These are phyloP conservation scores for Aspergillus olivimuriae DNA, from an alignment of 495 filamentous ascomycete genomes.

Conservation along the genomic window DNA sequence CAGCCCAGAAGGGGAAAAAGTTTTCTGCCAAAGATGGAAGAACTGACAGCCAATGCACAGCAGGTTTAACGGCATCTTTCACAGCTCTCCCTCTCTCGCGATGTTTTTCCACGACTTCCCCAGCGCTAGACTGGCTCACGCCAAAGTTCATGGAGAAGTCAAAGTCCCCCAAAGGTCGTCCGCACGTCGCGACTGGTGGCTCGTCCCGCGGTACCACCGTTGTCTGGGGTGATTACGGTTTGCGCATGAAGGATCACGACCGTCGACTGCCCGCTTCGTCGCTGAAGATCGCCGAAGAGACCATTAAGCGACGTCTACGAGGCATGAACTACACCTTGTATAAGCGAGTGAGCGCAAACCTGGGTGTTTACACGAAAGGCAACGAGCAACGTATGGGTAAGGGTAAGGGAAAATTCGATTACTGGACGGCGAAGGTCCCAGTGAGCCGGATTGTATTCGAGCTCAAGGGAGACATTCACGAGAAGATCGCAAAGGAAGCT, in stretches of 20 bases:
- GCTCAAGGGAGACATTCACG: slow-evolving; percentile 84
- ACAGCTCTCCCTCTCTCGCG: slow-evolving; percentile 38
- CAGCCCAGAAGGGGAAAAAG: too few relatives aligned
- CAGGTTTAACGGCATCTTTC: slow-evolving; percentile 27
- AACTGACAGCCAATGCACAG: slow-evolving; percentile 13
- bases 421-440: slow-evolving; percentile 84
- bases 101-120: slow-evolving; percentile 68
- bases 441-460: slow-evolving; percentile 90
- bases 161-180: slow-evolving; percentile 86
- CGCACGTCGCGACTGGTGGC: slow-evolving; percentile 83
- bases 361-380: slow-evolving; percentile 90
- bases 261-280: slow-evolving; percentile 82
- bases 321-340: slow-evolving; percentile 91
- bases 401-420: slow-evolving; percentile 94
- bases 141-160: slow-evolving; percentile 67
- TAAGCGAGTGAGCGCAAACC: slow-evolving; percentile 81
- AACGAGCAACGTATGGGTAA: slow-evolving; percentile 99
- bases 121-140: slow-evolving; percentile 66
- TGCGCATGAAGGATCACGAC: slow-evolving; percentile 91
- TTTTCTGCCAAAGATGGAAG: not conserved
- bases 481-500: slow-evolving; percentile 89
- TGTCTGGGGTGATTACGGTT: slow-evolving; percentile 90
- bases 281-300: slow-evolving; percentile 83
- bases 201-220: slow-evolving; percentile 89
- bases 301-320: slow-evolving; percentile 79